Percentiles rank a stretch among this genome's conserved stretches.
These are phyloP conservation scores for Cyclocybe aegerita DNA, from an alignment of 768 basidiomycete species.

Conservation along the genomic window DNA sequence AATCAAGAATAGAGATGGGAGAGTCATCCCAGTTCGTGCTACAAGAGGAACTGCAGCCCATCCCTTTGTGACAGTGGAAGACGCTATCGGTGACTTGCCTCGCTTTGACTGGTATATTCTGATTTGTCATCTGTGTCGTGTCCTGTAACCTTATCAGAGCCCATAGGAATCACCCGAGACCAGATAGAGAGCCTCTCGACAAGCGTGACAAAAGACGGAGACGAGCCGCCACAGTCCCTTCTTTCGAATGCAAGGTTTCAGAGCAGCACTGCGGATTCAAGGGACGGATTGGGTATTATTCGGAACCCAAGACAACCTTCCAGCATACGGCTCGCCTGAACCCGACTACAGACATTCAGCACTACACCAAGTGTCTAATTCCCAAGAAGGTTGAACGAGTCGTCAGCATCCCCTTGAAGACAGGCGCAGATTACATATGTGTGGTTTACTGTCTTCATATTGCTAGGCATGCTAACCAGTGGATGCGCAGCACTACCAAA, in stretches of 20 bases:
- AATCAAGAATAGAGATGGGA: constrained; percentile 48
- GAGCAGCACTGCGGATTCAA: constrained; percentile 35
- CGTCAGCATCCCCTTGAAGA: constrained; percentile 52
- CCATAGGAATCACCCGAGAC: constrained; percentile 38
- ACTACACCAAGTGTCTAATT: constrained; percentile 58
- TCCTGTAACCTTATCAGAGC: not conserved
- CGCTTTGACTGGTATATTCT: constrained; percentile 68
- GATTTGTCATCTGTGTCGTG: not conserved
- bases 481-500: constrained; percentile 37
- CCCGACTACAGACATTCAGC: constrained; percentile 58
- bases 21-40: constrained; percentile 34
- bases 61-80: constrained; percentile 58
- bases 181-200: constrained; percentile 4
- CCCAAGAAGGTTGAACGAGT: constrained; percentile 57
- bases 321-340: constrained; percentile 47
- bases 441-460: constrained; percentile 10
- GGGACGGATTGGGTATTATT: constrained; percentile 31
- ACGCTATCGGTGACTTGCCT: constrained; percentile 74
- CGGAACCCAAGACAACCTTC: constrained; percentile 36
- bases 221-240: constrained; percentile 25
- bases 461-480: not conserved
- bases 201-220: constrained; percentile 18
- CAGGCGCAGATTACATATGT: constrained; percentile 70
- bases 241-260: constrained; percentile 33
- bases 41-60: constrained; percentile 57